Evolutionary conservation across 179 eudicot species (phyloP), one percentile per base, ranked within the genome.

Genomic region (Pouteria campechiana): DNA sequence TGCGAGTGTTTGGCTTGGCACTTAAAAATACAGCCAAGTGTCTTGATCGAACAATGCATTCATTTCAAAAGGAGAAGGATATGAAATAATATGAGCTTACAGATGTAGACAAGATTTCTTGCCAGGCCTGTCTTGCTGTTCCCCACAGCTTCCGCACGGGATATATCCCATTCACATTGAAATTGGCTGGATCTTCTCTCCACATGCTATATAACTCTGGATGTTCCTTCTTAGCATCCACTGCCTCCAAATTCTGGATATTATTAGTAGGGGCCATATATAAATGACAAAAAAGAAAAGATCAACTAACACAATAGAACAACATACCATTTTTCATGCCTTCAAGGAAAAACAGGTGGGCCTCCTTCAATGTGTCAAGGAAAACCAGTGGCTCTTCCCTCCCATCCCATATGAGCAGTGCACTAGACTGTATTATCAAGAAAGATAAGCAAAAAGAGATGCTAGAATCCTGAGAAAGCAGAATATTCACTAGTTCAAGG

Each of bases 261-360:
- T 64, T 52, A 62, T 70, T 63, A 66, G 59, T 33, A 17, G 13
- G 39, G 21, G 32, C 20, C 13, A 29, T 25, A 9, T 13, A 21
- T 23, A 22, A 4, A 10, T 43, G n/a, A 25, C n/a, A 13, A 13
- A 27, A 25, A 31, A 2, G 7, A n/a, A 17, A 6, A 7, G 24
- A 42, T 6, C 37, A 23, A 20, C n/a, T n/a, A n/a, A n/a, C n/a
- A n/a, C n/a, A n/a, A n/a, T 21, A 7, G 30, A 28, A 16, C 52
- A 44, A 55, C 78, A 52, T 62, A 78, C 86, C 86, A 71, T 78
- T 78, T 70, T 30, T 78, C 78, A 78, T 55, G 73, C 86, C 86
- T 61, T 78, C 78, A 8, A 78, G 68, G 34, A 46, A 68, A 64
- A 57, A 74, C 19, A 78, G 69, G 65, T 78, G 81, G 30, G 76